These are phyloP conservation scores for Spergularia bocconei DNA, from an alignment of 148 eudicot species.

Conservation along the genomic window DNA sequence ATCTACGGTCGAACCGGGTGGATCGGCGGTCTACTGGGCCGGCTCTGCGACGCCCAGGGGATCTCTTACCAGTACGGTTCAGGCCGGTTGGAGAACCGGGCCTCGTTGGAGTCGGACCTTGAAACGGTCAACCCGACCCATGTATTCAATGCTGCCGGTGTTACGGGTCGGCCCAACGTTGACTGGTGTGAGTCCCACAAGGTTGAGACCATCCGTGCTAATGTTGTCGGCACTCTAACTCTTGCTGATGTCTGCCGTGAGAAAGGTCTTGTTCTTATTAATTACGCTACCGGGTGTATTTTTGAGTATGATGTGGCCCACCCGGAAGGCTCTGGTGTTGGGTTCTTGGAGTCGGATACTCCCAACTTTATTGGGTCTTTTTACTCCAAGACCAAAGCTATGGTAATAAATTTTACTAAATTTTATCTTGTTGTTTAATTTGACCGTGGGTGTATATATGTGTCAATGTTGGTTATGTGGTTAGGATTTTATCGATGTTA, in stretches of 20 bases:
- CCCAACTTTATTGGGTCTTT: slow-evolving; percentile 74
- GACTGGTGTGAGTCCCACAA: slow-evolving; percentile 87
- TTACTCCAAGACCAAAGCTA: slow-evolving; percentile 92
- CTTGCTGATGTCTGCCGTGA: slow-evolving; percentile 72
- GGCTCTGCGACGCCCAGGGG: slow-evolving; percentile 55
- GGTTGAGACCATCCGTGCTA: slow-evolving; percentile 75
- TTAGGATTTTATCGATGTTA: background rate
- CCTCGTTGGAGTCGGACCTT: slow-evolving; percentile 47
- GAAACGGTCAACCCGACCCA: slow-evolving; percentile 48
- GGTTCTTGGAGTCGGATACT: slow-evolving; percentile 75
- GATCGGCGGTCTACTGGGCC: slow-evolving; percentile 70
- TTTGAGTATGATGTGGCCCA: slow-evolving; percentile 74
- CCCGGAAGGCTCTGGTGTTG: slow-evolving; percentile 62
- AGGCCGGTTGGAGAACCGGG: slow-evolving; percentile 63
- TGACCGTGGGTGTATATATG: background rate
- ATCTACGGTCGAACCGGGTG: slow-evolving; percentile 84
- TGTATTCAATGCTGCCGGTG: slow-evolving; percentile 87
- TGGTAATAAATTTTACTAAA: slow-evolving; percentile 46
- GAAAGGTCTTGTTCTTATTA: slow-evolving; percentile 48
- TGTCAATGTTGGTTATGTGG: background rate
- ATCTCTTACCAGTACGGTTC: slow-evolving; percentile 55
- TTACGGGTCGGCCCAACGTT: slow-evolving; percentile 84
- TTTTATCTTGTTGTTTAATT: background rate
- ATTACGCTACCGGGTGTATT: slow-evolving; percentile 82
- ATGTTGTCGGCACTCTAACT: slow-evolving; percentile 74